Conservation (phyloP, 257 asterid genomes). For the Solanum etuberosum region DNA sequence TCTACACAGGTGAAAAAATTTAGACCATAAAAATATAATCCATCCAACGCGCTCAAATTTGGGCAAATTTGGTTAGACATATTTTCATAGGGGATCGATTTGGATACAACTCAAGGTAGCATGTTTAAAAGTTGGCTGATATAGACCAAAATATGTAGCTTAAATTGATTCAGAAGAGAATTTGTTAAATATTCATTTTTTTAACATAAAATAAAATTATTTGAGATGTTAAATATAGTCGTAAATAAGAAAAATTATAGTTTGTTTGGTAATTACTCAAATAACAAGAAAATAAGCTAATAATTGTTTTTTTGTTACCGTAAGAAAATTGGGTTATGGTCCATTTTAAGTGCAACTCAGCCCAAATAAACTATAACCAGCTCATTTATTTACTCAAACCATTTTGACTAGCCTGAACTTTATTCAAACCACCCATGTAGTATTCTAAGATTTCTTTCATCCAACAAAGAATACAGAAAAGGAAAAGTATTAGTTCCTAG, state of each 20-base stretch:
- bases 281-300: neutral
- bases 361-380: neutral
- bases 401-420: neutral
- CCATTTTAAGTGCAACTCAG: neutral
- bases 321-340: neutral
- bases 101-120: neutral
- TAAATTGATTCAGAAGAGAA: neutral
- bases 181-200: neutral
- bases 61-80: neutral
- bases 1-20: too few relatives aligned
- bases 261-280: neutral
- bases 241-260: neutral
- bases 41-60: neutral
- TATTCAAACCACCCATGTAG: neutral
- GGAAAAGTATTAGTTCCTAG: neutral
- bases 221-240: neutral
- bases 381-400: neutral
- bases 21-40: neutral
- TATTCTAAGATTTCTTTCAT: neutral
- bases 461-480: too few relatives aligned
- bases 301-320: neutral
- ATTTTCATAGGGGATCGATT: neutral
- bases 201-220: neutral
- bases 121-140: neutral
- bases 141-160: neutral